Conservation (phyloP, 257 asterid species). For the Nicotiana paniculata region DNA sequence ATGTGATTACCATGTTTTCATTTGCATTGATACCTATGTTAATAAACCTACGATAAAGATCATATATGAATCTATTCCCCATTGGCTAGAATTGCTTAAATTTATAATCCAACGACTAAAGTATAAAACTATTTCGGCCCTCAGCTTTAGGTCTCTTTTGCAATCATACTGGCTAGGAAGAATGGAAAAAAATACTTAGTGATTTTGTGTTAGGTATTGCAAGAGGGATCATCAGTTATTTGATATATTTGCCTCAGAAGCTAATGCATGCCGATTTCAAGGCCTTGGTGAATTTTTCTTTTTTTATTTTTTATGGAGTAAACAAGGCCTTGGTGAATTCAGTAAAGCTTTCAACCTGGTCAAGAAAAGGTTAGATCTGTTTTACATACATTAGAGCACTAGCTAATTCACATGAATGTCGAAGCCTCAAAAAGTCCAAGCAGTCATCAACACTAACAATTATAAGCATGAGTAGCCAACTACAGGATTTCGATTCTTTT, state of each 20-base stretch:
- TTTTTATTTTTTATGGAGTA: too few relatives aligned
- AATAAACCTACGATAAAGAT: neutral
- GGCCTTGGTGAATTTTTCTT: neutral
- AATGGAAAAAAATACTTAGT: neutral
- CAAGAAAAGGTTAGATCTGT: neutral
- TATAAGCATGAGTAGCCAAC: too few relatives aligned
- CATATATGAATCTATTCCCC: neutral
- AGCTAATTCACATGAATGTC: neutral
- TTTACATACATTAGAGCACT: neutral
- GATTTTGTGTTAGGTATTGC: neutral
- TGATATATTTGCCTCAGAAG: neutral
- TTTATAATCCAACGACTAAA: neutral
- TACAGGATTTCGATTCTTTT: too few relatives aligned
- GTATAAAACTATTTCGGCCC: neutral
- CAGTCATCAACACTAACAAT: too few relatives aligned
- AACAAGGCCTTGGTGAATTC: neutral
- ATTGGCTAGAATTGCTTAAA: neutral
- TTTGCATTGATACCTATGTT: neutral
- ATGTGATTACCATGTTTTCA: neutral
- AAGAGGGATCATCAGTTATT: neutral
- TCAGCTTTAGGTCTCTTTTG: neutral
- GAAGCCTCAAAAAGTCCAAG: neutral
- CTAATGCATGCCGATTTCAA: neutral
- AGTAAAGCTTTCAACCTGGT: neutral
- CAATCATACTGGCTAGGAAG: neutral